Conservation (phyloP, 2,329 filamentous ascomycete species). For the Fusarium nanum region DNA sequence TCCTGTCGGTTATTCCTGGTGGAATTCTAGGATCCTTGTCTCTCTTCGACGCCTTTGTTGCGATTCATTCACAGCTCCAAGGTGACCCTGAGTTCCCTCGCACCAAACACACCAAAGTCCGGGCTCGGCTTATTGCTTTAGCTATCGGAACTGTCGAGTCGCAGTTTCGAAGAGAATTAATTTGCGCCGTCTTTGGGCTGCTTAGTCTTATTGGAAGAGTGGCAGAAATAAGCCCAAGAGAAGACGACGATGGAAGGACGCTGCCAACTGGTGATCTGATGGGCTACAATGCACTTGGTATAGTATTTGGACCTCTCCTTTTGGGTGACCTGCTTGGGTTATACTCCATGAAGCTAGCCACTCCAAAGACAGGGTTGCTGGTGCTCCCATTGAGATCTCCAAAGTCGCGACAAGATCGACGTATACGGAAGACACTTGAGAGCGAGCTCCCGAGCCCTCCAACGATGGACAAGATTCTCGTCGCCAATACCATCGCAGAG, state of each 20-base stretch:
- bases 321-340: constrained; percentile 67
- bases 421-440: constrained; percentile 34
- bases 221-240: constrained; percentile 64
- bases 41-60: constrained; percentile 71
- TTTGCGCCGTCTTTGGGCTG: constrained; percentile 75
- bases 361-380: constrained; percentile 56
- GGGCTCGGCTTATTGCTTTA: constrained; percentile 74
- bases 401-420: constrained; percentile 50
- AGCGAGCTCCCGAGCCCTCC: constrained; percentile 36
- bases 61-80: constrained; percentile 68
- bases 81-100: constrained; percentile 63
- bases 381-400: constrained; percentile 59
- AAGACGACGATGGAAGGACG: constrained; percentile 63
- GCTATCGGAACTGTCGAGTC: constrained; percentile 70
- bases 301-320: constrained; percentile 73
- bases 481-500: constrained; percentile 70
- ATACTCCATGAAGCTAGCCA: constrained; percentile 61
- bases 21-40: constrained; percentile 73
- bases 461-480: constrained; percentile 65
- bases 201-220: constrained; percentile 69
- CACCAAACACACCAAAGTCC: constrained; percentile 66
- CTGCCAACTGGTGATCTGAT: constrained; percentile 69
- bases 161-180: constrained; percentile 69
- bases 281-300: constrained; percentile 72
- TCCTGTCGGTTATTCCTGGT: constrained; percentile 72